Conservation (phyloP, 2,329 filamentous ascomycete species). For the Xenosphaeropsis pyriputrescens region DNA sequence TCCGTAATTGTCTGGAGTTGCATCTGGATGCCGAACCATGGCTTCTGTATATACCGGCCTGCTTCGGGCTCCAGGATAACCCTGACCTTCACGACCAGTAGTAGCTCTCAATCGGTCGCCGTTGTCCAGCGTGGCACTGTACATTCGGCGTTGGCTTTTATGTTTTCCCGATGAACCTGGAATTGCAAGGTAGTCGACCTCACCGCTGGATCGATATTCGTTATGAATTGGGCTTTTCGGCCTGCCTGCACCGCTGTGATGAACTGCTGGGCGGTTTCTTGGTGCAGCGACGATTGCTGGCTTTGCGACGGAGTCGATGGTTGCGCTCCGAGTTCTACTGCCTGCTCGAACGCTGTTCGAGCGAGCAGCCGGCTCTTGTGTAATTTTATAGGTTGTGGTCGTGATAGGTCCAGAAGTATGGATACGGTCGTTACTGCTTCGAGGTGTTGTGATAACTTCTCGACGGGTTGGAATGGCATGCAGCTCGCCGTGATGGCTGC, state of each 20-base stretch:
- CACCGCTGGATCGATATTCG: slow-evolving; percentile 35
- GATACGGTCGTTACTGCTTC: slow-evolving; percentile 18
- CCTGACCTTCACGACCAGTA: slow-evolving; percentile 8
- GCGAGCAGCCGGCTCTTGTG: slow-evolving; percentile 31
- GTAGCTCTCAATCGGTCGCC: slow-evolving; percentile 24
- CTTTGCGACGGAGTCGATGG: slow-evolving; percentile 38
- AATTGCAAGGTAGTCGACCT: slow-evolving; percentile 34
- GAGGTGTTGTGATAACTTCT: slow-evolving; percentile 19
- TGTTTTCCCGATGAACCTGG: slow-evolving; percentile 41
- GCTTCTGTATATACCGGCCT: slow-evolving; percentile 8
- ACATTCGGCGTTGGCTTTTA: slow-evolving; percentile 20
- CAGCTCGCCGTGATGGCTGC: slow-evolving; percentile 12
- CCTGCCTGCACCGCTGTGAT: slow-evolving; percentile 15
- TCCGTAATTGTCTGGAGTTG: slow-evolving; percentile 33
- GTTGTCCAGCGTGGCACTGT: slow-evolving; percentile 32
- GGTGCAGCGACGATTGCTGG: slow-evolving; percentile 34
- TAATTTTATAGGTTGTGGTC: slow-evolving; percentile 40
- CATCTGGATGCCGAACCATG: slow-evolving; percentile 23
- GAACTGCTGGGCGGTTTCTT: slow-evolving; percentile 12
- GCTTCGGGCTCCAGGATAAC: slow-evolving; percentile 9
- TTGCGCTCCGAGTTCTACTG: slow-evolving; percentile 29
- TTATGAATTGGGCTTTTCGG: slow-evolving; percentile 36
- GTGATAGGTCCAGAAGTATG: slow-evolving; percentile 21
- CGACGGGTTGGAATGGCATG: slow-evolving; percentile 33
- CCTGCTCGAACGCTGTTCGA: slow-evolving; percentile 31